Evolutionary conservation across 805 yeast species (phyloP), one percentile per base, ranked within the genome.

Genomic region (Wickerhamomyces alni): DNA sequence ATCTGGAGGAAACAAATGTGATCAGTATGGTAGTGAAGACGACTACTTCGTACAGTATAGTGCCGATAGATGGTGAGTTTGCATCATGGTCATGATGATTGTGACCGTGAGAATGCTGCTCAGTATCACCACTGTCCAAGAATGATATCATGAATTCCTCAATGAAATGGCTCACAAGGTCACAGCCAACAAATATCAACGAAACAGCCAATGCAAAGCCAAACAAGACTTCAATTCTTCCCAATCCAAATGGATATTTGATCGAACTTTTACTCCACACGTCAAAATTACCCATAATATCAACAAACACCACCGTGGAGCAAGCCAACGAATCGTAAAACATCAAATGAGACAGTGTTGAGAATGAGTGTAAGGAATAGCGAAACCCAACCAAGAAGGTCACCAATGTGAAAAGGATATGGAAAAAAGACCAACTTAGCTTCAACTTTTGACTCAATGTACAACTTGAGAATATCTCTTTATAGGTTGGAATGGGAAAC

Each of bases 181-280:
- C 98, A 37, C 87, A 75, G 0, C 98, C 97, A 44, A 91, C 94
- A 74, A 89, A 91, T 18, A 89, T 68, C 44, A 91, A 71, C 1
- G 95, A 82, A 1, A 91, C 81, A 13, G 93, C 78, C 32, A 88
- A 66, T 0, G 94, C 95, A 65, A 89, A 89, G 2, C 95, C 94
- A 33, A 84, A 79, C 15, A 91, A 63, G 0, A 91, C 94, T 55
- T 91, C 96, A 13, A 86, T 70, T 42, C 99, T 70, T n/a, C 94
- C 95, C 19, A 91, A 66, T 0, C 98, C 99, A 67, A 91, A 91
- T 1, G 99, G 99, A 47, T 79, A 84, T 12, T 80, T 79, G 25
- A 93, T 67, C 2, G 95, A 84, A 7, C 89, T 75, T 41, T 75
- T 77, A 47, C 75, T 79, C 96, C 98, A 93, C 6, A 84, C 94